Conservation (phyloP, 805 yeast genomes). For the Zygosaccharomyces lentus region DNA sequence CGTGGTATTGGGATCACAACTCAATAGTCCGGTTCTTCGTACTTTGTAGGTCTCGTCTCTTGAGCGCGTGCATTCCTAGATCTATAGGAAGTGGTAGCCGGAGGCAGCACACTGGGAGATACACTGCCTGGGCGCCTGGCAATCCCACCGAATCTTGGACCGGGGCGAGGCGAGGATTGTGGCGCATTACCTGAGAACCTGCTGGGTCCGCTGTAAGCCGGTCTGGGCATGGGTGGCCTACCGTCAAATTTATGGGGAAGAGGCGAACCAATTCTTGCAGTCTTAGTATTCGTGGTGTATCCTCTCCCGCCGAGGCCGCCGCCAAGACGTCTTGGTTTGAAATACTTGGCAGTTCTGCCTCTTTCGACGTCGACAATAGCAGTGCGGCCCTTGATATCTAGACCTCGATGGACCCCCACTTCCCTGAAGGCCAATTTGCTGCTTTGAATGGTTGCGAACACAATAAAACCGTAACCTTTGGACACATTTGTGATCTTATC, state of each 20-base stretch:
- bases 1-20: background rate
- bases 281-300: constrained; percentile 33
- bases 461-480: constrained; percentile 81
- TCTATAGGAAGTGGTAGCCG: constrained; percentile 16
- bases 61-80: constrained; percentile 24
- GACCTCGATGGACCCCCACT: constrained; percentile 44
- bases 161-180: background rate
- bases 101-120: background rate
- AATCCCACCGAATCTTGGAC: background rate
- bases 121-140: constrained; percentile 1
- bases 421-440: constrained; percentile 60
- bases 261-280: background rate
- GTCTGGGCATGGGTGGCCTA: constrained; percentile 6
- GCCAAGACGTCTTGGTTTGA: constrained; percentile 75
- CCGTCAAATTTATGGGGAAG: constrained; percentile 5
- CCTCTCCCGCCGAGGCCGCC: constrained; percentile 92
- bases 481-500: constrained; percentile 50
- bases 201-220: constrained; percentile 15
- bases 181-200: constrained; percentile 10
- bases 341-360: constrained; percentile 58
- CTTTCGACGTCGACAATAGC: constrained; percentile 70
- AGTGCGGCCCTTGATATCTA: constrained; percentile 47
- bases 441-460: constrained; percentile 56
- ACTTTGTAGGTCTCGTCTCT: constrained; percentile 6
- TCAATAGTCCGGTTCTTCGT: constrained; percentile 21